These are phyloP conservation scores for Tulasnella sp. DNA, from an alignment of 768 basidiomycete species.

Conservation along the genomic window DNA sequence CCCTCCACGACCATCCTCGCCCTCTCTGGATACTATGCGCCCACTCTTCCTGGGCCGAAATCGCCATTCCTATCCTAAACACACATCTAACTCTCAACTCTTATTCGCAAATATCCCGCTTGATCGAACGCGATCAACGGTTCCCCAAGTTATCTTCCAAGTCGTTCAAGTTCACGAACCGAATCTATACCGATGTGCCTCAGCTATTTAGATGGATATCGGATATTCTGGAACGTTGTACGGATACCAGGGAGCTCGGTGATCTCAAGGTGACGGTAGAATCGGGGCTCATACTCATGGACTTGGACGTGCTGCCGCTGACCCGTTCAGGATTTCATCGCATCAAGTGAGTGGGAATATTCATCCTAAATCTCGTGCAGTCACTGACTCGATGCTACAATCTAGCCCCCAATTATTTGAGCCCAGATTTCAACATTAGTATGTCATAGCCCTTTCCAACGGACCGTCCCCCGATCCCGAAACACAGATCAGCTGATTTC, in stretches of 20 bases:
- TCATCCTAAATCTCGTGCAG: background rate
- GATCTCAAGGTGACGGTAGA: background rate
- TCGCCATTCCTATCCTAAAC: background rate
- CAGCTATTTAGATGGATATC: background rate
- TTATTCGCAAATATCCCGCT: background rate
- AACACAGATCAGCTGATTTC: background rate
- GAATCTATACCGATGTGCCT: background rate
- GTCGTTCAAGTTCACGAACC: background rate
- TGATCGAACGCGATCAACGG: background rate
- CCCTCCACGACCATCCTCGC: background rate
- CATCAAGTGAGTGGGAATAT: constrained; percentile 1
- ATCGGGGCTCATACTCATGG: background rate
- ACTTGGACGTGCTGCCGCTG: background rate
- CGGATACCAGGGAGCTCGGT: background rate
- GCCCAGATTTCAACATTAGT: constrained; percentile 51
- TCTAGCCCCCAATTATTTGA: constrained; percentile 38
- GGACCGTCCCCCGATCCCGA: background rate
- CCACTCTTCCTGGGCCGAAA: background rate
- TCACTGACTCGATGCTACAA: background rate
- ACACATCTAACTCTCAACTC: background rate
- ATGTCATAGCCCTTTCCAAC: background rate
- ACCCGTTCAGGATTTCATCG: background rate
- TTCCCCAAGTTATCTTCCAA: background rate
- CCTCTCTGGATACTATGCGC: background rate
- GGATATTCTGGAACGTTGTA: background rate